Base-by-base conservation (phyloP, 2,329 filamentous ascomycete species). In the Botrytis squamosa region DNA sequence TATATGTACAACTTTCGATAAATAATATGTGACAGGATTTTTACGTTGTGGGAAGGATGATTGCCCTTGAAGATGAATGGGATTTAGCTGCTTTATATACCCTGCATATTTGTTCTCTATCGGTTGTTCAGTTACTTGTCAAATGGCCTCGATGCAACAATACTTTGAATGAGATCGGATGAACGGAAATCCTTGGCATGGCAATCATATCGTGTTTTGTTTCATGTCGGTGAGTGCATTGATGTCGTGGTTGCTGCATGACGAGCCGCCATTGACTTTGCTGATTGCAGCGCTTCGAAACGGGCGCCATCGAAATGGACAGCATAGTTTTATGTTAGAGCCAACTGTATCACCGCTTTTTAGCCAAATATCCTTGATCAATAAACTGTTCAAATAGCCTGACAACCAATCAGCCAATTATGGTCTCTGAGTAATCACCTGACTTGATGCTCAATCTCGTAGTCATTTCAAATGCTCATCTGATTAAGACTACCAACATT, bases 151-250 rank as follows among this genome's bases (percentile, higher is more conserved):
- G 44, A 57, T 55, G 36, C 66, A 68, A 66, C 29, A 33, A 33
- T 66, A 36, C 63, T 66, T 14, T 25, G 12, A 57, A 57, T 57
- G 52, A 57, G 66, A 57, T 69, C 66, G 36, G 25, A 69, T 69
- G 38, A 57, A 69, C 49, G 12, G 38, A 12, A 69, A 25, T 44
- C 29, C 49, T 69, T 69, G n/a, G 66, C 9, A 25, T 69, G 10
- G 5, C 49, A 8, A 14, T 18, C 38, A 42, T 66, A 66, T 66
- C 12, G 29, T 29, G 38, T 49, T n/a, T 14, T 20, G 10, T 25
- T 33, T 42, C 36, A 69, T 57, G 49, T n/a, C n/a, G 36, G 25
- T 57, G 49, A 57, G 36, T 57, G n/a, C 49, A 69, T 57, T 57
- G 6, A 25, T 57, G 38, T 44, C n/a, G 49, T 69, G 36, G 49